Conservation (phyloP, 2,329 filamentous ascomycete genomes). For the Plectosphaerella cucumerina region DNA sequence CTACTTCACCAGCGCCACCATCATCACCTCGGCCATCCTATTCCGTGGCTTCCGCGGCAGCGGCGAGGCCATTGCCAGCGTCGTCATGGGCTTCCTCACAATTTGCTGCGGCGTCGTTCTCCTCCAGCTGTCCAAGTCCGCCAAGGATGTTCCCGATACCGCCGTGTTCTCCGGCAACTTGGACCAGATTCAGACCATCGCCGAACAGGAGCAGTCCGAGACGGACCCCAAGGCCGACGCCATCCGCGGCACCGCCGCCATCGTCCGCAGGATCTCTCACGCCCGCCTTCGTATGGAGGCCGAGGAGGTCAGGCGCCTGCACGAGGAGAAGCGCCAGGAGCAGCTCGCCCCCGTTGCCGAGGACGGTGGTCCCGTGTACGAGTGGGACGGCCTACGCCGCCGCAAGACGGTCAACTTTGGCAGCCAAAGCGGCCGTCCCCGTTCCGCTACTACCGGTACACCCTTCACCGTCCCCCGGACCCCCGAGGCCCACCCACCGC, state of each 20-base stretch:
- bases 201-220: conserved; percentile 93
- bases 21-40: conserved; percentile 86
- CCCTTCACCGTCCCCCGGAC: conserved; percentile 20
- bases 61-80: conserved; percentile 72
- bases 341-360: conserved; percentile 72
- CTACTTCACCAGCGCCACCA: conserved; percentile 93
- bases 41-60: conserved; percentile 94
- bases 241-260: conserved; percentile 84
- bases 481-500: conserved; percentile 58
- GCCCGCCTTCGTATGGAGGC: conserved; percentile 74
- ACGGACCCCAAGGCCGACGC: conserved; percentile 94
- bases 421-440: conserved; percentile 21
- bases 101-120: conserved; percentile 93
- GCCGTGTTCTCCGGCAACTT: conserved; percentile 90
- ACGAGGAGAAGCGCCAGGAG: conserved; percentile 71
- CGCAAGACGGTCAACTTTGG: conserved; percentile 53
- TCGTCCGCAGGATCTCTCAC: conserved; percentile 76
- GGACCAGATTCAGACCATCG: conserved; percentile 92
- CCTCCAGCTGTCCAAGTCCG: conserved; percentile 93
- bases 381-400: conserved; percentile 88
- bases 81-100: conserved; percentile 88
- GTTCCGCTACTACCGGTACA: conserved; percentile 4
- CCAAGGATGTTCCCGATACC: conserved; percentile 92
- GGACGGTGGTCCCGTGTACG: conserved; percentile 63
- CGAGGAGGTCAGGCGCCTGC: conserved; percentile 72